Base-by-base conservation (phyloP, 306 rosid species). In the Styphnolobium japonicum region DNA sequence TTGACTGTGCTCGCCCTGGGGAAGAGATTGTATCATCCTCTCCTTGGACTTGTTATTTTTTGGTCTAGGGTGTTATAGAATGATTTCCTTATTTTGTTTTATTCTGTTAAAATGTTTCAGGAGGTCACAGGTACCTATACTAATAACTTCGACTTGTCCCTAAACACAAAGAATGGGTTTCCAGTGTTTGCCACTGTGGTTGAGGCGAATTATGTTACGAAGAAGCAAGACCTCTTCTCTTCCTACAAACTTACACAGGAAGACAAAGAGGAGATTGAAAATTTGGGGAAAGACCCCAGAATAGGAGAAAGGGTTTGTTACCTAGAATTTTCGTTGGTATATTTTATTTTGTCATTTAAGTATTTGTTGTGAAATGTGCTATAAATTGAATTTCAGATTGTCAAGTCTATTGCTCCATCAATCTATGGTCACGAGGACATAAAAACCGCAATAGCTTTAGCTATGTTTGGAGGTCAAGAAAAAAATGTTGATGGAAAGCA, bases 161-260 rank as follows among this genome's bases (percentile, higher is more conserved):
- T 95, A 76, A 95, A 95, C 84, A 95, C 99, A 57, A 95, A 95
- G 91, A 93, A 95, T 42, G 99, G 99, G 14, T 95, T 95, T 79
- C 99, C 99, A 4, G 99, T 95, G 67, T 95, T 95, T 87, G 97
- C 99, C 74, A 95, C 99, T 55, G 99, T 95, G 25, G 98, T 95
- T 31, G 99, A 95, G 91, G 98, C 99, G 63, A 95, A 95, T 83
- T 76, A 93, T 71, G 86, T 95, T 75, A 87, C 93, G 3, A 95
- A 95, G 88, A 95, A 93, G 84, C 99, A 95, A 49, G 99, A 95
- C 39, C 94, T 95, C 57, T 95, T 95, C 76, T 95, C 99, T 81
- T 86, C 99, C 68, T 95, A 93, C 90, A 95, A 89, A 81, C 98
- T 95, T 83, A 95, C 98, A 1, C 92, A 95, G 80, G 99, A 95